A percentile compares a stretch with the other conserved stretches of the same genome.
These are phyloP conservation scores for Pythium sp. DNA, from an alignment of 352 stramenopile species.

Conservation along the genomic window DNA sequence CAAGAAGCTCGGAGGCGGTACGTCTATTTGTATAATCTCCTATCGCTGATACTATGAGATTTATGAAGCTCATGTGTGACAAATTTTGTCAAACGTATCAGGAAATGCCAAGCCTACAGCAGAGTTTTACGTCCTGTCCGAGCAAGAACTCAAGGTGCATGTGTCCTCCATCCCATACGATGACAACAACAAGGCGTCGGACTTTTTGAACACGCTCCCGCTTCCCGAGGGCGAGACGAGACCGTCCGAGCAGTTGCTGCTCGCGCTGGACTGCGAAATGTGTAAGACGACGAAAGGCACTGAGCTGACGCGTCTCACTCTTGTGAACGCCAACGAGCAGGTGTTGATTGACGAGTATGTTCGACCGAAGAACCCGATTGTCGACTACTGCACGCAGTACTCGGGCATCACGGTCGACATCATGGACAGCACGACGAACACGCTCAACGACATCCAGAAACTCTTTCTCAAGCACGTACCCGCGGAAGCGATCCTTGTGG, in stretches of 20 bases:
- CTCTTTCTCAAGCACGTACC: constrained; percentile 57
- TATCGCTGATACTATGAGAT: background rate
- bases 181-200: constrained; percentile 26
- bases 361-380: constrained; percentile 72
- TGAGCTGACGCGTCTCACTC: constrained; percentile 73
- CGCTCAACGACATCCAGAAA: constrained; percentile 62
- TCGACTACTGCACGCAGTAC: constrained; percentile 88
- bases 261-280: constrained; percentile 88
- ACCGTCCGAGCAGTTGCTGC: constrained; percentile 41
- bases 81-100: constrained; percentile 11
- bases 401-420: constrained; percentile 82
- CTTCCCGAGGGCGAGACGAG: constrained; percentile 31
- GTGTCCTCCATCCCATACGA: constrained; percentile 55
- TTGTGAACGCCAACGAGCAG: constrained; percentile 61
- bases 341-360: constrained; percentile 84
- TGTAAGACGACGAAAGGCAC: constrained; percentile 82
- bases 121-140: constrained; percentile 77
- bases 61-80: background rate
- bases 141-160: constrained; percentile 55
- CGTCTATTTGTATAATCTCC: background rate
- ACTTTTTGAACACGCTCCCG: constrained; percentile 45
- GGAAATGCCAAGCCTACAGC: constrained; percentile 46
- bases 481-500: constrained; percentile 77
- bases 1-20: constrained; percentile 64
- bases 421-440: constrained; percentile 64